phyloP scores from a whole-genome alignment of 148 eudicot species.

The Silene latifolia region DNA sequence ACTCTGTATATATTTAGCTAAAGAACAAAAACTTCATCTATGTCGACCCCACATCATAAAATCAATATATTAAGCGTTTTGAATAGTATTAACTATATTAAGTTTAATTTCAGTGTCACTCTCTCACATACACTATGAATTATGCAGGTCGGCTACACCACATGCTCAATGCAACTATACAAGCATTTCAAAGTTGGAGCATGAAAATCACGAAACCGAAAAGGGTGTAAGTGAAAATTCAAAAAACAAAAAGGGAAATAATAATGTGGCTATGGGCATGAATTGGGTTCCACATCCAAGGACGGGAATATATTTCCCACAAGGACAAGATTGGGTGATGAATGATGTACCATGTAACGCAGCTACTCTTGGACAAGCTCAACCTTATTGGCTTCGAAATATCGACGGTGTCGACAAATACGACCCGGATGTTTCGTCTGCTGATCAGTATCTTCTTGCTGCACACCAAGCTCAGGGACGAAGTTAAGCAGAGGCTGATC shows the following conservation, averaged over 20 bases:
- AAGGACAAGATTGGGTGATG: conserved; percentile 63
- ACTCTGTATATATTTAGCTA: too few species aligned
- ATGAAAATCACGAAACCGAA: not conserved
- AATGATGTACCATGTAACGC: conserved; percentile 41
- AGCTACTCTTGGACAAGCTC: conserved; percentile 27
- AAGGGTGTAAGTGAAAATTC: not conserved
- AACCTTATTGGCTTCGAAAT: conserved; percentile 48
- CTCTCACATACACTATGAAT: too few species aligned
- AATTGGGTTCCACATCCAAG: conserved; percentile 61
- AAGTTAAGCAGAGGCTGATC: too few species aligned
- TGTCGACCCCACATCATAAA: too few species aligned
- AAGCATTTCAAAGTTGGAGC: not conserved
- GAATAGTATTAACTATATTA: too few species aligned
- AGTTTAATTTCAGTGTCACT: too few species aligned
- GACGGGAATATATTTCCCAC: conserved; percentile 50
- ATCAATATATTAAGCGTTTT: too few species aligned
- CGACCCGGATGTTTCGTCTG: conserved; percentile 26
- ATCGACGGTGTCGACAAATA: conserved; percentile 46
- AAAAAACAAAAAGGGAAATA: not conserved
- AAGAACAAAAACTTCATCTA: too few species aligned
- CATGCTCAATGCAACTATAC: not conserved
- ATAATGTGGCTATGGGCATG: not conserved
- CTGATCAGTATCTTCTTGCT: conserved; percentile 24
- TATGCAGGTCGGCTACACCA: conserved; percentile 14
- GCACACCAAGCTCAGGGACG: too few species aligned